A percentile compares a stretch with the other conserved stretches of the same genome.
Conservation (phyloP, 768 basidiomycete genomes). For the Collybia mongolica region DNA sequence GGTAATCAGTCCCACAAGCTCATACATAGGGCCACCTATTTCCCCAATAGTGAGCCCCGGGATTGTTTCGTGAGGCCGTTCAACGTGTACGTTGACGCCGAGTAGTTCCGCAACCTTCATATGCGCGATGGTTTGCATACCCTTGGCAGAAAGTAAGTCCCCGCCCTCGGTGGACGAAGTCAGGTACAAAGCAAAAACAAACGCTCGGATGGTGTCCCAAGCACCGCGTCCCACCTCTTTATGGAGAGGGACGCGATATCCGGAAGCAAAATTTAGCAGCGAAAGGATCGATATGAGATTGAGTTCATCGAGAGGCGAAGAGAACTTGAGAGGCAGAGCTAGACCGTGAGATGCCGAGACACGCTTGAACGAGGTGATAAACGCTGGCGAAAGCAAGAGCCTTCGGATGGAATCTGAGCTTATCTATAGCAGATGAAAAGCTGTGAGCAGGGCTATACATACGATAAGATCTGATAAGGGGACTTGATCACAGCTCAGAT, state of each 20-base stretch:
- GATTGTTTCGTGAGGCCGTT: slow-evolving; percentile 67
- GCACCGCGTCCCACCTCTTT: slow-evolving; percentile 73
- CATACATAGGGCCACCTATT: slow-evolving; percentile 70
- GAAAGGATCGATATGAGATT: slow-evolving; percentile 79
- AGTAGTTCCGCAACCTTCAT: slow-evolving; percentile 72
- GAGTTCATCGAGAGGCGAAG: slow-evolving; percentile 70
- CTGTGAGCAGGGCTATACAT: background rate
- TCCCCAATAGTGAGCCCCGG: slow-evolving; percentile 73
- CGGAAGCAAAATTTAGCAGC: slow-evolving; percentile 81
- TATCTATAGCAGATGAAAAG: slow-evolving; percentile 42
- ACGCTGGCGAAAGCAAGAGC: slow-evolving; percentile 63
- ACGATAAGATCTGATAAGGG: no score
- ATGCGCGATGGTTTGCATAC: slow-evolving; percentile 54
- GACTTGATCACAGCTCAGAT: no score
- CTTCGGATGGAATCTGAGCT: slow-evolving; percentile 53
- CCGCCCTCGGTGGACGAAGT: slow-evolving; percentile 54
- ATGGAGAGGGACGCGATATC: slow-evolving; percentile 76
- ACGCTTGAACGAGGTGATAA: slow-evolving; percentile 59
- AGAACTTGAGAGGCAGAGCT: slow-evolving; percentile 76
- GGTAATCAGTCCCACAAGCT: slow-evolving; percentile 69
- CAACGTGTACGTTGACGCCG: slow-evolving; percentile 66
- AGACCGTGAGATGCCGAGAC: slow-evolving; percentile 69
- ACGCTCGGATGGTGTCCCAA: slow-evolving; percentile 78
- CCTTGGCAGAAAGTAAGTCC: slow-evolving; percentile 64
- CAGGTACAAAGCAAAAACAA: slow-evolving; percentile 73